Conservation (phyloP, 108 stramenopile genomes). For the Fistulifera pelliculosa region DNA sequence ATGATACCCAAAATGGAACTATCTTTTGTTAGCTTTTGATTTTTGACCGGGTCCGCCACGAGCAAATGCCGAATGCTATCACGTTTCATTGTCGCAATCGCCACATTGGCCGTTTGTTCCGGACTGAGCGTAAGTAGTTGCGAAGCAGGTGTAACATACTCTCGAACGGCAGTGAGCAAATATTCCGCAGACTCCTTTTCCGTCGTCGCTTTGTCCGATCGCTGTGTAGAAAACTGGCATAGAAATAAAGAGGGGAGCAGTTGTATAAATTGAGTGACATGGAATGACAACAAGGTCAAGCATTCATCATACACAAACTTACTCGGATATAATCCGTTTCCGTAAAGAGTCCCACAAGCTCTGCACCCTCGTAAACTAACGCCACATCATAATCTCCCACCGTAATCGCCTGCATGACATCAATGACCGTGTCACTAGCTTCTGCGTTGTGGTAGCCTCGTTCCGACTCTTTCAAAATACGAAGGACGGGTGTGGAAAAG, state of each 20-base stretch:
- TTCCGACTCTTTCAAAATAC: conserved; percentile 40
- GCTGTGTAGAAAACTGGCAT: conserved; percentile 69
- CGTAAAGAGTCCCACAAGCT: conserved; percentile 81
- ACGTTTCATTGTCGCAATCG: conserved; percentile 68
- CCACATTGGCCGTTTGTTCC: conserved; percentile 59
- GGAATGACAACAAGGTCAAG: too few relatives aligned
- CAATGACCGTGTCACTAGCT: conserved; percentile 49
- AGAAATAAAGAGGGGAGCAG: background rate
- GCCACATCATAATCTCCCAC: conserved; percentile 44
- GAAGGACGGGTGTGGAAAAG: conserved; percentile 48
- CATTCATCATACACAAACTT: too few relatives aligned
- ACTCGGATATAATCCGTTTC: conserved; percentile 86
- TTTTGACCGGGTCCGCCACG: conserved; percentile 33
- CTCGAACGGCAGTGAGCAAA: conserved; percentile 54
- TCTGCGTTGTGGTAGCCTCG: conserved; percentile 56
- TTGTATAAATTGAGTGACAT: background rate
- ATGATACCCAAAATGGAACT: conserved; percentile 51
- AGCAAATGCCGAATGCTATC: conserved; percentile 67
- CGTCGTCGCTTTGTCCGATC: conserved; percentile 30
- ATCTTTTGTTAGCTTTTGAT: conserved; percentile 14
- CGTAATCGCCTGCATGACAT: conserved; percentile 72
- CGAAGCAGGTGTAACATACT: conserved; percentile 58
- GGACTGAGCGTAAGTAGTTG: conserved; percentile 42
- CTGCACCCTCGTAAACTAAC: conserved; percentile 42
- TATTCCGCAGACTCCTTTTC: conserved; percentile 67